Base-by-base conservation (phyloP, 495 filamentous ascomycete species). In the Pseudoneurospora amorphoporcata region DNA sequence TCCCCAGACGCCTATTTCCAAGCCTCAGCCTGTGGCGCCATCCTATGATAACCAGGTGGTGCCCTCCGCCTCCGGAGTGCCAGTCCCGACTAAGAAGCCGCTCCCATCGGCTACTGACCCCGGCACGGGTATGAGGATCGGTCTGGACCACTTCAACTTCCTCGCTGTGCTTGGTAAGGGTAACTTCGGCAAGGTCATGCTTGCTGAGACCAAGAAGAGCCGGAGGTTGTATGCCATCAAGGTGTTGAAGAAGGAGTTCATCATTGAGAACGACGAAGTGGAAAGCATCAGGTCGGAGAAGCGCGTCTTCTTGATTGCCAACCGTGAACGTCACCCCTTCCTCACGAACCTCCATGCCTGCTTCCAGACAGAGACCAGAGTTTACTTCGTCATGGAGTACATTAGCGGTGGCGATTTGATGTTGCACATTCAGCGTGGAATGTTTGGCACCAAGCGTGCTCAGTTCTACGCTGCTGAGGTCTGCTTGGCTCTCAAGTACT, bases 341-440 rank as follows among this genome's bases (percentile, higher is more conserved):
- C 84, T 99, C 73, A 88, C 96, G 43, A 98, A 92, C 78, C 84
- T 99, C 61, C 95, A 98, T 77, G 96, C 95, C 72, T 99, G 96
- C 86, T 99, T 99, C 88, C 95, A 99, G 83, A 99, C 95, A 0
- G 95, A 99, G 81, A 99, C 95, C 14, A 85, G 95, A 76, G 94
- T 99, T 17, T 99, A 99, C 84, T 99, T 99, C 78, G 95, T 99
- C 76, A 98, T 98, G 95, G 96, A 99, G 83, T 99, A 99, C 80
- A 94, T 99, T 75, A 97, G 94, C 77, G 95, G 95, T 84, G 95
- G 95, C 81, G 95, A 99, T 87, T 85, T 99, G 78, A 99, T 99
- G 95, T 83, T 98, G 83, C 95, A 99, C 80, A 99, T 99, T 80
- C 95, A 99, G 80, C 89, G 95, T 61, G 94, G 95, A 29, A 92